phyloP scores from a whole-genome alignment of 129 eudicot species.

The Pittosporum tobira region DNA sequence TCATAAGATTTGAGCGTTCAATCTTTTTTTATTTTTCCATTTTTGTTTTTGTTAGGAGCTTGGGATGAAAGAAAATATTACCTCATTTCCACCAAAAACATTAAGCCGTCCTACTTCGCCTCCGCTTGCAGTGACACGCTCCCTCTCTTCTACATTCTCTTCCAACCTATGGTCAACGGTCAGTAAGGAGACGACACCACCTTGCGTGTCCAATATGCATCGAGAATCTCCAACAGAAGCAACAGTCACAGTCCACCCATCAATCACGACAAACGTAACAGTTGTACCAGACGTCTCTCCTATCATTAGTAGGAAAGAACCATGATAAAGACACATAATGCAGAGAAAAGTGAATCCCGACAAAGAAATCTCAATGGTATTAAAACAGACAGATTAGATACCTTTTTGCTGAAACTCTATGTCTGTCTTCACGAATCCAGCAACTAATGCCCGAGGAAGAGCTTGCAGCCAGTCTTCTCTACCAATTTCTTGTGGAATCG shows the following conservation, averaged over 20 bases:
- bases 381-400: not conserved
- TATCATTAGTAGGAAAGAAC: conserved; percentile 16
- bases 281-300: conserved; percentile 98
- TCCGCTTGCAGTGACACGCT: conserved; percentile 90
- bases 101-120: conserved; percentile 96
- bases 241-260: conserved; percentile 98
- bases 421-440: conserved; percentile 97
- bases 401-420: conserved; percentile 98
- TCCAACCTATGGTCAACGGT: conserved; percentile 97
- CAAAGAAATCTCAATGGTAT: not conserved
- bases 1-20: conserved; percentile 2
- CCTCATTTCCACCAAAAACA: conserved; percentile 76
- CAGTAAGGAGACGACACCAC: conserved; percentile 76
- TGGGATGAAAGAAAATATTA: conserved; percentile 8
- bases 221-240: conserved; percentile 98
- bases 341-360: not conserved
- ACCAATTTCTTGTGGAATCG: conserved; percentile 65
- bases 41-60: no score
- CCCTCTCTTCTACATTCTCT: conserved; percentile 90
- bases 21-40: not conserved
- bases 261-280: conserved; percentile 84
- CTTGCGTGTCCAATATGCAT: conserved; percentile 90
- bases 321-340: not conserved
- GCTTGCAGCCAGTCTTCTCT: conserved; percentile 99
- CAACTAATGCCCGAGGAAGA: conserved; percentile 85